Conservation (phyloP, 23 red algal species). For the Agarophyton chilense region DNA sequence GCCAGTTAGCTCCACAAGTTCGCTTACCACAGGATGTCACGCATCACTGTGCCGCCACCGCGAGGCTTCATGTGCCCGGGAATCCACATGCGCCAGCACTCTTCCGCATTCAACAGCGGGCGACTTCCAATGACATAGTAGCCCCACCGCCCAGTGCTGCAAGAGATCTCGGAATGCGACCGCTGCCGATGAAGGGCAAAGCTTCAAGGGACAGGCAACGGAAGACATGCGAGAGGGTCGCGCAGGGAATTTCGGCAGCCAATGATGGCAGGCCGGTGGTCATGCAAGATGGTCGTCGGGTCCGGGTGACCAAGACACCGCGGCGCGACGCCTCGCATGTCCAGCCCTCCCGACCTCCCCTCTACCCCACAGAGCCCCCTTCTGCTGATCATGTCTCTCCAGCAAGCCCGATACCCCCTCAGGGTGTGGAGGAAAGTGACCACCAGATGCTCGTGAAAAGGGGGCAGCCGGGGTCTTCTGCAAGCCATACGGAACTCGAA, state of each 20-base stretch:
- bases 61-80: neutral
- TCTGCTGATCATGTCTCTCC: neutral
- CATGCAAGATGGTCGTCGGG: neutral
- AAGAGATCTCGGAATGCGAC: neutral
- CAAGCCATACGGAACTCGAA: neutral
- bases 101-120: neutral
- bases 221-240: neutral
- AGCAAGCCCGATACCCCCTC: neutral
- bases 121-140: neutral
- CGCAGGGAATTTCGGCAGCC: neutral
- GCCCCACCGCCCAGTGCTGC: neutral
- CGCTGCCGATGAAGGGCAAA: conserved; percentile 2
- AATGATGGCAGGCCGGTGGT: neutral
- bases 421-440: neutral
- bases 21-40: neutral
- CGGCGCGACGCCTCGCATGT: neutral
- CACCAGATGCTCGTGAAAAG: neutral
- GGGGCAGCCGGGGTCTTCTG: neutral
- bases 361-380: neutral
- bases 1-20: neutral
- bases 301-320: neutral
- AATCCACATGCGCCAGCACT: neutral
- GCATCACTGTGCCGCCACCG: neutral
- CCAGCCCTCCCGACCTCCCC: neutral
- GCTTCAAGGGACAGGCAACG: neutral